A percentile compares a stretch with the other conserved stretches of the same genome.
These are phyloP conservation scores for Tylopilus sp. DNA, from an alignment of 1,284 basidiomycete species.

Conservation along the genomic window DNA sequence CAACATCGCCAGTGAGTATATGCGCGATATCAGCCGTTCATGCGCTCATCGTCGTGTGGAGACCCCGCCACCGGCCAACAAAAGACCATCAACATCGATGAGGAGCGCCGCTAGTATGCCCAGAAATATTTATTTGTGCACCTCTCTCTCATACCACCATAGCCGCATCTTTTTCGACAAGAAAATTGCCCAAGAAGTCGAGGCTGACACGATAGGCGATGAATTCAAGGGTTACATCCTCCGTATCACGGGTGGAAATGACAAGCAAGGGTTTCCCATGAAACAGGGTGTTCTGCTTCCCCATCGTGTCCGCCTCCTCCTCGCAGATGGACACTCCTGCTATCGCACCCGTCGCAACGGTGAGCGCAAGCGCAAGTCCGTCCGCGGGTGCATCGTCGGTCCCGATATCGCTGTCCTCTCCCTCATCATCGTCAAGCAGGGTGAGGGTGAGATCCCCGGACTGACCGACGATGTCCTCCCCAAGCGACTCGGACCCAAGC, in stretches of 20 bases:
- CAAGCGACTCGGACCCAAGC: slow-evolving; percentile 94
- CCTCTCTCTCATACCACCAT: slow-evolving; percentile 8
- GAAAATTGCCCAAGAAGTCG: slow-evolving; percentile 94
- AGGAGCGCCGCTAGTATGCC: slow-evolving; percentile 83
- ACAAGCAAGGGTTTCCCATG: slow-evolving; percentile 98
- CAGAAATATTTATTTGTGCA: not conserved
- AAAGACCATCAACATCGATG: slow-evolving; percentile 94
- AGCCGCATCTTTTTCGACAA: slow-evolving; percentile 96
- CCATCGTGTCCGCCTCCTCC: slow-evolving; percentile 91
- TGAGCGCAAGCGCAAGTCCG: slow-evolving; percentile 98
- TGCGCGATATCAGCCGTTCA: not conserved
- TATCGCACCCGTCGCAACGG: slow-evolving; percentile 91
- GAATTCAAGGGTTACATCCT: slow-evolving; percentile 98
- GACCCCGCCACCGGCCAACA: slow-evolving; percentile 95
- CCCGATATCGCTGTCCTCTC: slow-evolving; percentile 96
- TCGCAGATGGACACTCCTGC: slow-evolving; percentile 96
- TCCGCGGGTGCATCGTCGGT: slow-evolving; percentile 97
- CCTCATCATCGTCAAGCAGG: slow-evolving; percentile 96
- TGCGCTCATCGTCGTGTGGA: slow-evolving; percentile 33
- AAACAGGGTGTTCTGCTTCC: slow-evolving; percentile 98
- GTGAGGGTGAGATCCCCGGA: slow-evolving; percentile 87
- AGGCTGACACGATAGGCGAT: slow-evolving; percentile 87
- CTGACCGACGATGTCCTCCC: slow-evolving; percentile 92
- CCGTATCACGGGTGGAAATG: slow-evolving; percentile 96
- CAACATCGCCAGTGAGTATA: slow-evolving; percentile 87